Base-by-base conservation (phyloP, 1,284 basidiomycete species). In the Ceratobasidium sp. region DNA sequence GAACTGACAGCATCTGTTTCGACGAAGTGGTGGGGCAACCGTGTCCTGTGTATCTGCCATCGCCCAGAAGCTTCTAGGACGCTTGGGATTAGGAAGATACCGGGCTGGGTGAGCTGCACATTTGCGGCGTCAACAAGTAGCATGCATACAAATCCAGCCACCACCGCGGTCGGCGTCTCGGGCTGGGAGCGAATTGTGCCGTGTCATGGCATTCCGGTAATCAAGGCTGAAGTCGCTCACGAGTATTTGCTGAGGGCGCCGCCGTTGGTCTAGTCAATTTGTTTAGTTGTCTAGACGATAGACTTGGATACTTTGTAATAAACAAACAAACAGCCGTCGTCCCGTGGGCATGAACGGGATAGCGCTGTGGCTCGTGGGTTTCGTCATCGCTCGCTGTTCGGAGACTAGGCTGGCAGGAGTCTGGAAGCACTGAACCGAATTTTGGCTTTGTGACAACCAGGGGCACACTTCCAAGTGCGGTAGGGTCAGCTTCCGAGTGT, bases 371-470 rank as follows among this genome's bases (percentile, higher is more conserved):
- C 39, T 67, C 46, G 43, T 48, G 45, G 45, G 32, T 14, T 12
- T 52, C 48, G 32, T 39, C 55, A 58, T 52, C 26, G 50, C 26
- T 52, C 9, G 50, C 18, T 28, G 50, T 52, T 52, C 50, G 50
- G 50, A 30, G 50, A 52, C 50, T 26, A 52, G 18, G 26, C 12
- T 39, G 45, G 39, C 45, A 48, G 48, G 64, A 45, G 64, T 69
- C 64, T 69, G 64, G 64, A 55, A 23, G 50, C 18, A 55, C 52
- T 69, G 52, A 45, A 45, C 64, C 36, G 64, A 46, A 28, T 45
- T 69, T 69, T 69, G 64, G 34, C 64, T 69, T 69, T 69, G 52
- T 57, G 64, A 50, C 64, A 69, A 69, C 64, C 64, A 69, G 64
- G 64, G 64, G 64, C n/a, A 69, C 3, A 8, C 23, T 69, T 69